A percentile compares a stretch with the other conserved stretches of the same genome.
Evolutionary conservation across 768 basidiomycete genomes (phyloP).

Genomic region (Tylopilus subfusipes): DNA sequence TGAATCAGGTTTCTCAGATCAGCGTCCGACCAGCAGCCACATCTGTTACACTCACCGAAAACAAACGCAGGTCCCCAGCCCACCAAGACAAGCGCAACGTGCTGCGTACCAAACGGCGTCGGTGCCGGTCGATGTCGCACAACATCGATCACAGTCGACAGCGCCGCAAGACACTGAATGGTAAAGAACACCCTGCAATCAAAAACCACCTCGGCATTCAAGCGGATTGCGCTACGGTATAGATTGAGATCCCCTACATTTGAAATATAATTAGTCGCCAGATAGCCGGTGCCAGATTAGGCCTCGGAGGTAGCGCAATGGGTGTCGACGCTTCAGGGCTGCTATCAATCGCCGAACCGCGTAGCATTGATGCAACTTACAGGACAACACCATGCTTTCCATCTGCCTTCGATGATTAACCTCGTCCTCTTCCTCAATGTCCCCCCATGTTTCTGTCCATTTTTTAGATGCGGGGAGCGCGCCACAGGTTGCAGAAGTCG

Average conservation of each 20-base stretch:
- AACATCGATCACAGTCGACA: conserved; percentile 53
- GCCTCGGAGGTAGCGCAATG: neutral
- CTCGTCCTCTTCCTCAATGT: neutral
- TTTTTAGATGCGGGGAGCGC: neutral
- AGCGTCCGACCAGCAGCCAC: neutral
- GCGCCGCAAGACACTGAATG: conserved; percentile 45
- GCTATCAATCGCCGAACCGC: neutral
- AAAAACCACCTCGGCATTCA: neutral
- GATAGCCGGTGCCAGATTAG: conserved; percentile 40
- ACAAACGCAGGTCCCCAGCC: conserved; percentile 59
- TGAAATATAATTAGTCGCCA: conserved; percentile 57
- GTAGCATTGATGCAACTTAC: conserved; percentile 5
- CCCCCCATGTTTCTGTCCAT: conserved; percentile 5
- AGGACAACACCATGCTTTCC: conserved; percentile 1
- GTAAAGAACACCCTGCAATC: conserved; percentile 40
- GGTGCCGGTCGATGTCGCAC: conserved; percentile 36
- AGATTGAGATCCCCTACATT: conserved; percentile 32
- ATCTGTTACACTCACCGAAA: conserved; percentile 40
- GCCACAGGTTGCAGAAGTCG: neutral
- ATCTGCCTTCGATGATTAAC: neutral
- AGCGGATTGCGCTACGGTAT: neutral
- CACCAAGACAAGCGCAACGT: conserved; percentile 54
- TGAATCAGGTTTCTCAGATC: neutral
- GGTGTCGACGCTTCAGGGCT: conserved; percentile 1
- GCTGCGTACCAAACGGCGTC: conserved; percentile 60